Evolutionary conservation across 2,329 filamentous ascomycete species (phyloP).

Genomic region (Talaromyces marneffei): DNA sequence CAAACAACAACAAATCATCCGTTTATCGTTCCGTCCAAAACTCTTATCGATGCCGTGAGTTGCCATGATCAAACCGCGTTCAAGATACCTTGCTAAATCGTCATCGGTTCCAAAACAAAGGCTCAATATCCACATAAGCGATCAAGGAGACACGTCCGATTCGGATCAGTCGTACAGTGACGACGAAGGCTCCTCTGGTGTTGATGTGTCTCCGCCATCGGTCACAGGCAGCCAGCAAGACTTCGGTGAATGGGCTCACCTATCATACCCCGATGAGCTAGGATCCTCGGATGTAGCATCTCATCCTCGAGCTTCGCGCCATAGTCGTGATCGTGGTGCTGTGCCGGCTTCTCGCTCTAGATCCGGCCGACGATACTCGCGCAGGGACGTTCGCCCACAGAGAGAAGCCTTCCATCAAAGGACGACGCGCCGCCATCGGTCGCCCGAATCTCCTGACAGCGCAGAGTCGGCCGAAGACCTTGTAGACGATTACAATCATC

Average conservation of each 20-base stretch:
- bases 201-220: slow-evolving; percentile 39
- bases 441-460: slow-evolving; percentile 53
- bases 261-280: slow-evolving; percentile 42
- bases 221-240: slow-evolving; percentile 37
- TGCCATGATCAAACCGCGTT: slow-evolving; percentile 2
- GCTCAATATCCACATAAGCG: slow-evolving; percentile 39
- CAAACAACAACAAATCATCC: not conserved
- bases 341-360: slow-evolving; percentile 33
- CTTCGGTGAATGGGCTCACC: slow-evolving; percentile 31
- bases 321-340: slow-evolving; percentile 36
- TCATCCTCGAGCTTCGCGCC: slow-evolving; percentile 35
- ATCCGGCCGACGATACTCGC: slow-evolving; percentile 33
- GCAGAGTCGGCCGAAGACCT: slow-evolving; percentile 63
- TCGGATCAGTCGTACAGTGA: slow-evolving; percentile 38
- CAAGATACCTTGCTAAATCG: slow-evolving; percentile 10
- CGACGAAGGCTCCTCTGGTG: slow-evolving; percentile 40
- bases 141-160: slow-evolving; percentile 31
- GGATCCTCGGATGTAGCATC: slow-evolving; percentile 45
- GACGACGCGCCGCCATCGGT: slow-evolving; percentile 39
- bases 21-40: not conserved
- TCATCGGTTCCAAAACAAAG: slow-evolving; percentile 22
- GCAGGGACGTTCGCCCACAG: slow-evolving; percentile 27
- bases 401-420: slow-evolving; percentile 33
- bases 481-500: slow-evolving; percentile 41
- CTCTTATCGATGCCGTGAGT: slow-evolving; percentile 15